Conservation (phyloP, 129 eudicot genomes). For the Ambrosia artemisiifolia region DNA sequence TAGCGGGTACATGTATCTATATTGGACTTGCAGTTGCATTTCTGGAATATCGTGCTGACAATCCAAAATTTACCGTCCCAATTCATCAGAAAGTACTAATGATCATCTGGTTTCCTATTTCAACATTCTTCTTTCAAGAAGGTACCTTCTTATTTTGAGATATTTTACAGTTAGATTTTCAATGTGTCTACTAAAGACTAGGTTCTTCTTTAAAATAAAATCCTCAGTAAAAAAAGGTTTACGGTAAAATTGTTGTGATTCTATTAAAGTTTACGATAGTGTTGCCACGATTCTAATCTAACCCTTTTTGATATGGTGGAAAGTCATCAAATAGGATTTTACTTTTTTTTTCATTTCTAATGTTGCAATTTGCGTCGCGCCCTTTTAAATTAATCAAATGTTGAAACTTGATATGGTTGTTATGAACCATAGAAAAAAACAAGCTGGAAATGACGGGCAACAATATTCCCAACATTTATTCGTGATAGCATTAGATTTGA, state of each 20-base stretch:
- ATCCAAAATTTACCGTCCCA: conserved; percentile 11
- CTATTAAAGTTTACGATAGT: too few relatives aligned
- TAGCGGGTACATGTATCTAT: neutral
- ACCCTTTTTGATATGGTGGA: too few relatives aligned
- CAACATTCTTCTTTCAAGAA: conserved; percentile 20
- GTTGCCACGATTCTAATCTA: too few relatives aligned
- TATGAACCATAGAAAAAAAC: too few relatives aligned
- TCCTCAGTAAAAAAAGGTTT: neutral
- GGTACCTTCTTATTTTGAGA: neutral
- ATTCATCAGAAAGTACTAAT: neutral
- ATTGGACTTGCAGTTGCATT: conserved; percentile 15
- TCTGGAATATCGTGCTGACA: conserved; percentile 16
- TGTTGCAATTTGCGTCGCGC: too few relatives aligned
- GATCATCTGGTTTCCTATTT: conserved; percentile 32
- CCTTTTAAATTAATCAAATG: too few relatives aligned
- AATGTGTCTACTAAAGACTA: neutral
- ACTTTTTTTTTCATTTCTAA: too few relatives aligned
- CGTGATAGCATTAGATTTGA: neutral
- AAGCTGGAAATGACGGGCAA: too few relatives aligned
- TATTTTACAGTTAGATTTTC: neutral
- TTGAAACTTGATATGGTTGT: too few relatives aligned
- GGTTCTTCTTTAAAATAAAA: neutral
- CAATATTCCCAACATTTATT: neutral
- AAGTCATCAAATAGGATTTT: too few relatives aligned
- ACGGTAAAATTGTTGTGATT: too few relatives aligned